Base-by-base conservation (phyloP, 768 basidiomycete species). In the Chalciporus piperatus region DNA sequence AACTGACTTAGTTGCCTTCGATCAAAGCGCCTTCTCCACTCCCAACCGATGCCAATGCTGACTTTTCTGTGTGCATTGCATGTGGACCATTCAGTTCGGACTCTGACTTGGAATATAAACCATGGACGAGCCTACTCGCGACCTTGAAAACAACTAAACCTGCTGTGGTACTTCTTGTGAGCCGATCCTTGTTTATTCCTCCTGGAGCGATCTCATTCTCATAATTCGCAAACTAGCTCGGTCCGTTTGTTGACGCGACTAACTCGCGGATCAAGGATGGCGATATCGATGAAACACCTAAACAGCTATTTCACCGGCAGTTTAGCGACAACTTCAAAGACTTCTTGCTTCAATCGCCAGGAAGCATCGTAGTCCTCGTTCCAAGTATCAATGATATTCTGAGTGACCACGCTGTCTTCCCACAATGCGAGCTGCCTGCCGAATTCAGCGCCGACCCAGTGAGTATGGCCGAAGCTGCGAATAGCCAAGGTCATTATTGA, bases 71-170 rank as follows among this genome's bases (percentile, higher is more conserved):
- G 69, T 77, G 78, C 54, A 75, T 92, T 33, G 92, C 86, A 4
- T 83, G 85, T 52, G 97, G 97, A 0, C 96, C 97, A 2, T 98
- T 80, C 70, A 95, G 92, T 0, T 64, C 78, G 1, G 93, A 96
- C 49, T 68, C 80, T 3, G 85, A 97, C 65, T 74, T 97, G 25
- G 69, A 76, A 16, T 98, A 82, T 71, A 82, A 78, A 55, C 86
- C 89, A 1, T 86, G 91, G 75, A 70, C 74, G 13, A 72, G 74
- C 2, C 70, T 98, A 20, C 56, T 92, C 11, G 70, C 80, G n/a
- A 75, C 74, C n/a, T 71, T 87, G n/a, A 78, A 77, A 58, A 62
- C 69, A 8, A 76, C 74, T 22, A 86, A 84, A 59, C 96, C 96
- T 1, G 76, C 85, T 16, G 86, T 88, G 0, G 64, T 95, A 11